These are phyloP conservation scores for Friedmanniomyces simplex DNA, from an alignment of 495 filamentous ascomycete species.

Conservation along the genomic window DNA sequence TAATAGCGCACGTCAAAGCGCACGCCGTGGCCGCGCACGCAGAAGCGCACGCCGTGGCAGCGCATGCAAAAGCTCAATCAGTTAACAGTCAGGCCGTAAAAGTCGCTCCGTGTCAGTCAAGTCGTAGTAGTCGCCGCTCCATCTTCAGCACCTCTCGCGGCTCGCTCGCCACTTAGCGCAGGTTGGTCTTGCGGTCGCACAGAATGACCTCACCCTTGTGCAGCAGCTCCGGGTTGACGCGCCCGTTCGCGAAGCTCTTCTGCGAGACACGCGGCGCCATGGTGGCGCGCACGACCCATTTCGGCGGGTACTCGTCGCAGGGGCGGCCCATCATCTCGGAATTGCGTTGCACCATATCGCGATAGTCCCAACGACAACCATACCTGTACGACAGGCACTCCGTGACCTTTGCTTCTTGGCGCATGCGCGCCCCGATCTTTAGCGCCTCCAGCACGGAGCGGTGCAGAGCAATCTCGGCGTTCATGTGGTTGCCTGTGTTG, in stretches of 20 bases:
- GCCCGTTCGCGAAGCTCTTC: background rate
- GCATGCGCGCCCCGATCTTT: constrained; percentile 12
- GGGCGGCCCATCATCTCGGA: constrained; percentile 3
- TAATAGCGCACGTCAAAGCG: too few species aligned
- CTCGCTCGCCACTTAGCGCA: background rate
- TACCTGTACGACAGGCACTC: constrained; percentile 1
- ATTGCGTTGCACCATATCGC: constrained; percentile 12
- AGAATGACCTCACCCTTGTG: constrained; percentile 12
- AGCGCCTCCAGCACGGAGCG: constrained; percentile 6
- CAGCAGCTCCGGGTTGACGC: background rate
- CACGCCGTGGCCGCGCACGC: too few species aligned
- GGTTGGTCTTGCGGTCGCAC: constrained; percentile 2
- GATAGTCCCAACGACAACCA: constrained; percentile 12
- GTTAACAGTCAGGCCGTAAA: too few species aligned
- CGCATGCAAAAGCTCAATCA: too few species aligned
- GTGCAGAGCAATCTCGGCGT: background rate
- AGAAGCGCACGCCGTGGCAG: too few species aligned
- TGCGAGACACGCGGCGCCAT: constrained; percentile 2
- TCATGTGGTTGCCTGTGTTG: background rate
- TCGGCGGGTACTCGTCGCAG: constrained; percentile 2
- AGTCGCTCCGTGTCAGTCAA: background rate
- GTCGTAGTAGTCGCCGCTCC: background rate
- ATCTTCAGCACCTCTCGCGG: too few species aligned
- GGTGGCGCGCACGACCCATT: constrained; percentile 1
- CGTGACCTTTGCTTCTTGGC: constrained; percentile 1